These are phyloP conservation scores for Pleurotus giganteus DNA, from an alignment of 768 basidiomycete species.

Conservation along the genomic window DNA sequence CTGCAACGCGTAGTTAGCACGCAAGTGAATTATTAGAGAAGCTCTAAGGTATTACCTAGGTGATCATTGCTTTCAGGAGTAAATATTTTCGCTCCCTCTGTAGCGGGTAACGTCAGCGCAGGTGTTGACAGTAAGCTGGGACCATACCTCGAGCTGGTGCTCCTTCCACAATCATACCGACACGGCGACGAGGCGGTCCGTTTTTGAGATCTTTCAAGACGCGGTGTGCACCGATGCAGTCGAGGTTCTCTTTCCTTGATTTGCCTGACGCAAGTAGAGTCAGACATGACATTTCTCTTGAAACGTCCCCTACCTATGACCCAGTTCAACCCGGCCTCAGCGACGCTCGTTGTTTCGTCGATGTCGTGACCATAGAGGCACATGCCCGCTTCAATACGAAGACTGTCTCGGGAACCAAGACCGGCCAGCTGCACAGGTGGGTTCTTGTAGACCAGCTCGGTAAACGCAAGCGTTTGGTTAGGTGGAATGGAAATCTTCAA, in stretches of 20 bases:
- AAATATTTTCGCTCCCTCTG: conserved; percentile 81
- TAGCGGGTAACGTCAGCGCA: background rate
- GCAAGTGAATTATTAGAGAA: conserved; percentile 8
- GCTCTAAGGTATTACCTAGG: conserved; percentile 50
- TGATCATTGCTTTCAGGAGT: conserved; percentile 49
- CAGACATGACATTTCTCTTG: background rate
- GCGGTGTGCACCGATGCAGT: conserved; percentile 77
- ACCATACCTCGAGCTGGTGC: conserved; percentile 79
- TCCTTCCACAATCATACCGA: conserved; percentile 80
- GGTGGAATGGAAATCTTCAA: conserved; percentile 86
- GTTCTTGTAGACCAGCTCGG: conserved; percentile 57
- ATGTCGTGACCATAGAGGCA: conserved; percentile 95
- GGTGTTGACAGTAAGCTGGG: conserved; percentile 6
- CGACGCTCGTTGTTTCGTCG: conserved; percentile 80
- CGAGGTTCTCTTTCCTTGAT: conserved; percentile 65
- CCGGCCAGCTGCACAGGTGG: conserved; percentile 78
- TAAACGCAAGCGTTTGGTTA: conserved; percentile 67
- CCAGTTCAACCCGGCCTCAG: conserved; percentile 93
- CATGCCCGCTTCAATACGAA: conserved; percentile 96
- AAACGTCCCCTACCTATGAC: conserved; percentile 68
- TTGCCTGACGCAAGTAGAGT: conserved; percentile 53
- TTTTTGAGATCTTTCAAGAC: conserved; percentile 78
- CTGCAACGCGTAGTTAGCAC: conserved; percentile 29
- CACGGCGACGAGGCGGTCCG: conserved; percentile 72
- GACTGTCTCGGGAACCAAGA: conserved; percentile 87